Conservation (phyloP, 108 stramenopile genomes). For the Stephanodiscus minutulus region DNA sequence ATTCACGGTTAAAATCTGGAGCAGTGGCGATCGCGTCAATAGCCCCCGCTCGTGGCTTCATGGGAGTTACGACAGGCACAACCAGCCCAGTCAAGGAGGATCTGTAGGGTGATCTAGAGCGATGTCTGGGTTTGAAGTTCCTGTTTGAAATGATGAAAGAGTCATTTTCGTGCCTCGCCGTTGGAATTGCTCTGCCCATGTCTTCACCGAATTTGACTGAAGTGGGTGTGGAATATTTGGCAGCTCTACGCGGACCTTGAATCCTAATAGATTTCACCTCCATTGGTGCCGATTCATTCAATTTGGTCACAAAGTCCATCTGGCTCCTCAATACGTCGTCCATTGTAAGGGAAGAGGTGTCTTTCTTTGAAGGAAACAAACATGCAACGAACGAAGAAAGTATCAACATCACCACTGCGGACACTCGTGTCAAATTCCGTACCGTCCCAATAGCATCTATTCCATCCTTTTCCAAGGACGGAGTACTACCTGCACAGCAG, state of each 20-base stretch:
- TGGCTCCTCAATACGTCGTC: conserved; percentile 29
- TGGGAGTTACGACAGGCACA: conserved; percentile 15
- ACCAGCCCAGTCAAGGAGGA: conserved; percentile 1
- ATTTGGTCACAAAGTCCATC: conserved; percentile 27
- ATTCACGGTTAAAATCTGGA: background rate
- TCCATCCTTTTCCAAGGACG: background rate
- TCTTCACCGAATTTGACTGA: background rate
- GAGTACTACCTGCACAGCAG: conserved; percentile 2
- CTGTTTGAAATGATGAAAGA: background rate
- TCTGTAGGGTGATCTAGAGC: background rate
- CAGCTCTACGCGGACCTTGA: background rate
- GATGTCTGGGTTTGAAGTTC: background rate
- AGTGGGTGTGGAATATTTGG: background rate
- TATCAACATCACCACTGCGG: background rate
- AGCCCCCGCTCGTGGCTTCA: conserved; percentile 1
- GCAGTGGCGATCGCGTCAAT: background rate
- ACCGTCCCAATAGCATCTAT: conserved; percentile 7
- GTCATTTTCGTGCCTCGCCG: background rate
- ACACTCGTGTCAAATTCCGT: conserved; percentile 24
- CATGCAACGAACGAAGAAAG: conserved; percentile 23
- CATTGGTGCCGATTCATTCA: conserved; percentile 12
- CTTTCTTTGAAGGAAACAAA: conserved; percentile 4
- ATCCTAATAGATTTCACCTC: conserved; percentile 4
- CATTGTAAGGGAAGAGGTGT: conserved; percentile 11
- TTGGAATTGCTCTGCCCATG: too few relatives aligned